Base-by-base conservation (phyloP, 1,284 basidiomycete species). In the Sporisorium graminicola region DNA sequence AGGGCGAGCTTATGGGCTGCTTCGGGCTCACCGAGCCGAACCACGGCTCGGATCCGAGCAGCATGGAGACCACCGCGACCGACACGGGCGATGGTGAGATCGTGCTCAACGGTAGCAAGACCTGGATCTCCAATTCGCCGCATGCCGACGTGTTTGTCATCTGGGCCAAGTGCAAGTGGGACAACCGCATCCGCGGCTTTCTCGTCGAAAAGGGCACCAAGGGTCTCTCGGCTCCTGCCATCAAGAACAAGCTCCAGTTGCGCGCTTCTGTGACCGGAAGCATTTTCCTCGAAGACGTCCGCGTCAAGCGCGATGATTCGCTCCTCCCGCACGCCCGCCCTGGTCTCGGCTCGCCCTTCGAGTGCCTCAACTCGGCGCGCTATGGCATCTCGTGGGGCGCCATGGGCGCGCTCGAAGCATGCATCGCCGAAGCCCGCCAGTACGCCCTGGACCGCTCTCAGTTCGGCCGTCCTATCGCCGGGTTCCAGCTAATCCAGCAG, bases 21-120 rank as follows among this genome's bases (percentile, higher is more conserved):
- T 99, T 99, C 85, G 94, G 95, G 20, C 87, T 98, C 40, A 98
- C 95, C 1, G 96, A 98, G 87, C 94, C 96, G 0, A 95, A 98
- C 82, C 95, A 98, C 85, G 96, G 96, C 22, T 95, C 94, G 1
- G 95, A 98, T 83, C 95, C 95, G 20, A 91, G 91, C 18, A 91
- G 91, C 29, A 98, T 99, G 95, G 93, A 96, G 85, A 98, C 95
- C 0, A 92, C 90, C 31, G 96, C 94, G 16, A 91, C 91, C 76
- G 94, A 97, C 86, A 88, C 88, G 0, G 92, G 87, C 3, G 83
- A 92, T 61, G 94, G 94, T 22, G 94, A 94, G 3, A 97, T 92
- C 86, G 87, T 93, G 22, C 85, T 98, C 60, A 93, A 92, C 81
- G 95, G 95, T 40, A 92, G 92, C 86, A 98, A 98, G 88, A 98